Evolutionary conservation across 1,284 basidiomycete species (phyloP), one percentile per base, ranked within the genome.

Genomic region (Athelia psychrophila): DNA sequence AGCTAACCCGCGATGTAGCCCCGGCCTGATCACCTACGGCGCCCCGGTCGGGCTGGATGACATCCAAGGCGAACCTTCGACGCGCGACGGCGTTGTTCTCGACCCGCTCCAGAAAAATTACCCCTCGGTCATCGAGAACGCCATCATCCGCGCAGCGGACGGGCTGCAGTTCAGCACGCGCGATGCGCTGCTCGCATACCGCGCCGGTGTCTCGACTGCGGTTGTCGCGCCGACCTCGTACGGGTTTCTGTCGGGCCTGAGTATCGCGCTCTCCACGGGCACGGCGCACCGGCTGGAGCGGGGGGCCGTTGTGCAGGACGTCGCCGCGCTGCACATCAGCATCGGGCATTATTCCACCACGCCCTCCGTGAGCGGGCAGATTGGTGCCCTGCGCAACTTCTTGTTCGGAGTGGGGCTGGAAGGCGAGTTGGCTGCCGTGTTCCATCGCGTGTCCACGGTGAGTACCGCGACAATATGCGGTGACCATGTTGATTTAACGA

Each of bases 151-250:
- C 30, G 91, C 86, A 0, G 78, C 81, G 4, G 92, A 95, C 62
- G 90, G 90, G 0, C 73, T 92, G 15, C 77, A 80, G 50, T 93
- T 89, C 60, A 75, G 75, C 3, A 81, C 82, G 22, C 80, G 90
- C 44, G 83, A 92, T 61, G 79, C 83, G 35, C 66, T 90, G 84
- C 89, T 58, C 12, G 83, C 84, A 1, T 85, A 88, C 56, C 81
- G 78, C 27, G 68, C 78, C 2, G 87, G 87, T 6, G 84, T 88
- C 10, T 86, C 81, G 0, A 72, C 73, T 4, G 84, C 75, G 3
- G 73, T 95, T 24, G 85, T 86, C 2, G 80, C 85, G 2, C 89
- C 86, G 2, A 69, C 74, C 3, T 77, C 69, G 49, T 64, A 60
- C 46, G 76, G 81, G 1, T 77, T 92, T 58, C 72, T 92, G 57